Base-by-base conservation (phyloP, 495 filamentous ascomycete genomes). In the Penicillium riverlandense region DNA sequence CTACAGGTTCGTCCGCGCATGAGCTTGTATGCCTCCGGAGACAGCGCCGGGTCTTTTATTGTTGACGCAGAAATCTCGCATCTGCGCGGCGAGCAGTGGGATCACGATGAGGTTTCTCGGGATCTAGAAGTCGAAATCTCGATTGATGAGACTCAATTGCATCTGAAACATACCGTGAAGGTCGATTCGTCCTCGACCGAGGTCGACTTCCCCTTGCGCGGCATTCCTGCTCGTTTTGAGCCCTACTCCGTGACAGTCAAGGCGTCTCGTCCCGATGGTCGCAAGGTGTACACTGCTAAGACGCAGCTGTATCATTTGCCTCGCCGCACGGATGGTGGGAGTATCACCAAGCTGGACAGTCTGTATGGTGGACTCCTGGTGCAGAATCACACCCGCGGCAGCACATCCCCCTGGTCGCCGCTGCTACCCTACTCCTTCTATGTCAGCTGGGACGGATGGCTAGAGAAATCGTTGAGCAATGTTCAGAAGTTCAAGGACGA, bases 381-480 rank as follows among this genome's bases (percentile, higher is more conserved):
- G 1, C 51, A 47, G 27, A 46, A 49, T 16, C 67, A 77, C 29
- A 53, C 60, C n/a, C 54, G 48, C 1, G 66, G 74, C 45, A 22
- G 22, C 22, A 22, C 22, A 6, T 53, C 61, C 1, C 43, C 56
- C 10, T 76, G 70, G 65, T 61, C 54, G 27, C 66, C 80, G 0
- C 45, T 85, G 12, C 61, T 86, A 14, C 79, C 83, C 11, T 83
- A 80, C 52, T 79, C 80, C 29, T 83, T 74, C 62, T 86, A 83
- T 57, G 73, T 76, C 0, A 68, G 71, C 32, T 82, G 80, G 47
- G 73, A 75, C 28, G 72, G 72, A 45, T 79, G 82, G 35, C 69
- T 67, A 22, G 58, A 66, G 39, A 66, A 63, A 8, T 59, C 39
- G 6, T 13, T 47, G 10, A 36, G 22, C 39, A 57, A 49, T 8